Evolutionary conservation across 164 flowering plant genomes (phyloP), one percentile per base, ranked within the genome.

Genomic region (Magnolia changhungtana): DNA sequence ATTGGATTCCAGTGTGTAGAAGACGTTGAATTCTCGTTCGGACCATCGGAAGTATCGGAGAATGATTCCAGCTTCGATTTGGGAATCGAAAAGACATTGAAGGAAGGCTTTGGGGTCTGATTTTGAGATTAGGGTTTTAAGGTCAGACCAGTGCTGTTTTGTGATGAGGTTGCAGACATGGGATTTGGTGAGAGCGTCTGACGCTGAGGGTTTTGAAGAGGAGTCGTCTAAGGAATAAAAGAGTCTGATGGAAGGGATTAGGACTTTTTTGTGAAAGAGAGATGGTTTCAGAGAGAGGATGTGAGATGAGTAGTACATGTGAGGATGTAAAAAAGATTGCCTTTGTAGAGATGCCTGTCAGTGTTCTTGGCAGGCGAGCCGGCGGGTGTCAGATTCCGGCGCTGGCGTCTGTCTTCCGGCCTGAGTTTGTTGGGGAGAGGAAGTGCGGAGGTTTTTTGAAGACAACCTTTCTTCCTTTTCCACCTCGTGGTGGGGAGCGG

Each of bases 31-130:
- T 59, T 82, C 82, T 24, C 45, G 80, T 55, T 80, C 79, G 1
- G 82, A 75, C 85, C 85, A 82, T 75, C 73, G 63, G 81, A 72
- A 82, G 31, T 72, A 80, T 69, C 73, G 73, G 31, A 80, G 77
- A 58, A 75, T 23, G 63, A 67, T 58, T 9, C 69, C 77, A 29
- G 74, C 63, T 16, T 71, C 70, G 64, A 73, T 3, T 21, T 70
- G 74, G 13, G 72, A 77, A 11, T 82, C 77, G 49, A 82, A 80
- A 2, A 82, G 73, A n/a, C 29, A 19, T 27, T 72, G 59, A 9
- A 82, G 74, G 37, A 80, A 75, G 11, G 49, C 11, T 19, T 69
- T 66, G 27, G 78, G 79, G 67, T 67, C 74, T 23, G 78, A 69
- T 24, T 65, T 49, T 14, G 19, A 65, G 21, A 82, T n/a, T 31